Percentiles rank a stretch among this genome's conserved stretches.
These are phyloP conservation scores for Sporothrix variecibatus DNA, from an alignment of 2,329 filamentous ascomycete species.

Conservation along the genomic window DNA sequence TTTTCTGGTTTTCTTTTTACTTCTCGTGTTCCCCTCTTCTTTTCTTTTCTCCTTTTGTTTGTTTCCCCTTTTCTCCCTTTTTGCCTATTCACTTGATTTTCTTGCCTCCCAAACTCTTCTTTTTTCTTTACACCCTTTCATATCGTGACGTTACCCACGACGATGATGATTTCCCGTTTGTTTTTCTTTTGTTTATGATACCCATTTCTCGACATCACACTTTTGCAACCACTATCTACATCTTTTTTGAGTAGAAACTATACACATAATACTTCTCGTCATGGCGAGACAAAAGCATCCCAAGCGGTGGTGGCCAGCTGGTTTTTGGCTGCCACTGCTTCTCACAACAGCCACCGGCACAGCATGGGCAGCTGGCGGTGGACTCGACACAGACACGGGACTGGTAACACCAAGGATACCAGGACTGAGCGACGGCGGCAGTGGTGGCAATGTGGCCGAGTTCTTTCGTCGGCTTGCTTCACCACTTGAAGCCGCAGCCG, in stretches of 20 bases:
- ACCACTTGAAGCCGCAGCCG: constrained; percentile 2
- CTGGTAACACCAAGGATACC: neutral
- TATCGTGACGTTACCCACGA: constrained; percentile 17
- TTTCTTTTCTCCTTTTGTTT: neutral
- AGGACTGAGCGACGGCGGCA: neutral
- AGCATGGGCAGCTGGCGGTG: constrained; percentile 31
- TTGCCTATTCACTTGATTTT: constrained; percentile 33
- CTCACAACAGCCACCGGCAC: constrained; percentile 24
- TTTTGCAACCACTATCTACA: neutral
- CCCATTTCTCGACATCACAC: neutral
- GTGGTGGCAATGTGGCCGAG: neutral
- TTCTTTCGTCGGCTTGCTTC: constrained; percentile 14
- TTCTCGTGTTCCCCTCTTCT: neutral
- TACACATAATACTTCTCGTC: neutral
- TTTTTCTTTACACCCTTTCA: neutral
- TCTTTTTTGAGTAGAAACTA: neutral
- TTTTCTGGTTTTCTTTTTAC: neutral
- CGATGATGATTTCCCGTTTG: constrained; percentile 26
- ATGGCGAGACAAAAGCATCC: constrained; percentile 23
- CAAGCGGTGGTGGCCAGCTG: constrained; percentile 19
- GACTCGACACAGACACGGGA: constrained; percentile 8
- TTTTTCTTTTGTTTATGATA: constrained; percentile 21
- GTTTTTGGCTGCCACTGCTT: constrained; percentile 34
- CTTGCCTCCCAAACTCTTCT: constrained; percentile 16
- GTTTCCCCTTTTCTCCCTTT: constrained; percentile 27